Evolutionary conservation across 75 land plant species (phyloP), one percentile per base, ranked within the genome.

Genomic region (Pseudotsuga menziesii): DNA sequence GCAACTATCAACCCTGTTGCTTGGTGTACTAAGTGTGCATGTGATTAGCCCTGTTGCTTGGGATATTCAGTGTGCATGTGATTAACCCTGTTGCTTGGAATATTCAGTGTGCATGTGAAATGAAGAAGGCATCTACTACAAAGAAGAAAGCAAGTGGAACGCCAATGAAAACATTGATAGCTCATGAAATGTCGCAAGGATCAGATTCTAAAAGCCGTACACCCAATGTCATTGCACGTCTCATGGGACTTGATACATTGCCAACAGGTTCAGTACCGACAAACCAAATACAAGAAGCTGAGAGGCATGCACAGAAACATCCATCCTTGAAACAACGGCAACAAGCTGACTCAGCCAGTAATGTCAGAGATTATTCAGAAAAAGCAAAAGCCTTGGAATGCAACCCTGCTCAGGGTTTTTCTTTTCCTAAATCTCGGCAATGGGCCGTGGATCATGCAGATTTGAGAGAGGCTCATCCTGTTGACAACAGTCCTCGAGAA

Each of bases 201-300:
- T 56, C 80, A 29, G 89, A 87, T 20, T 70, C 82, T 27, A 89
- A 71, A 39, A 52, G 71, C 55, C 79, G 87, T 14, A 59, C 92
- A 20, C 85, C 91, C 56, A 88, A 77, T 88, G 84, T 93, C 13
- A 88, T 93, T 81, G 96, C 96, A 9, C 84, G 85, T 76, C 75
- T 93, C 67, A 93, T 93, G 96, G 96, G 96, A 12, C 86, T 93
- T 41, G 96, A 93, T 76, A 67, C 85, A 7, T 78, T 93, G 12
- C 93, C 96, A 76, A 60, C 60, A 27, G 83, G 76, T 23, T 54
- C 74, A 73, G 32, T 56, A 13, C 27, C 6, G 15, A 54, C 74
- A 54, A 73, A 44, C 44, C 56, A 73, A 41, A 19, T 26, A 73
- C 76, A 71, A 29, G 75, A 73, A 22, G 22, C 29, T 23, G 76